Base-by-base conservation (phyloP, 2,329 filamentous ascomycete genomes). In the Colletotrichum falcatum region DNA sequence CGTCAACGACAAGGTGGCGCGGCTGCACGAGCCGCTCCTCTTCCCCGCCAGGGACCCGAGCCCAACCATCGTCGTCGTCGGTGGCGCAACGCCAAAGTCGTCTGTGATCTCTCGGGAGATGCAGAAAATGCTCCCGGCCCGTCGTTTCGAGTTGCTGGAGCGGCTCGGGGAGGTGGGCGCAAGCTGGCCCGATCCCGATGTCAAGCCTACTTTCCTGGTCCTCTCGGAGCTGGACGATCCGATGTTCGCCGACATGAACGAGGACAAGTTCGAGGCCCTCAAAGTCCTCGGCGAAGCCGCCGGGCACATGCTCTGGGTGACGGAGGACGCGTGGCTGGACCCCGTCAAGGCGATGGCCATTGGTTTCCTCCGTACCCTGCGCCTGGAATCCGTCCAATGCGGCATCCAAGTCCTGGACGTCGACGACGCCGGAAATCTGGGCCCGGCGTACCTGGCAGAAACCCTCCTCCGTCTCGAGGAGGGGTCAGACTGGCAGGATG, bases 181-280 rank as follows among this genome's bases (percentile, higher is more conserved):
- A 30, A 18, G 18, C 30, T 30, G 51, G 51, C 54, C 12, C 18
- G 37, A 28, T 11, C 2, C 23, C 11, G 20, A 58, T n/a, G 3
- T 16, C 49, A 26, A 63, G 39, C 12, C 39, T 20, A 46, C 54
- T 37, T 51, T 76, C 70, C 33, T 61, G 58, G 23, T 66, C 8
- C 18, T 64, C 18, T 68, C 63, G 3, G 70, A 71, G 58, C 39
- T 71, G 18, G 73, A 76, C 20, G 56, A 66, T 3, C 51, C 66
- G 7, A 73, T 81, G 16, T 74, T 80, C 11, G 74, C 75, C 4
- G 78, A 80, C 20, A 75, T 78, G 54, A 65, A 70, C 35, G 68
- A 55, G 30, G 49, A 18, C 59, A 56, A 46, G 30, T 30, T 66
- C 48, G 28, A 61, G 20, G 56, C 51, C 7, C 33, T 48, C 16